Base-by-base conservation (phyloP, 805 yeast genomes). In the Ogataea pignaliae region DNA sequence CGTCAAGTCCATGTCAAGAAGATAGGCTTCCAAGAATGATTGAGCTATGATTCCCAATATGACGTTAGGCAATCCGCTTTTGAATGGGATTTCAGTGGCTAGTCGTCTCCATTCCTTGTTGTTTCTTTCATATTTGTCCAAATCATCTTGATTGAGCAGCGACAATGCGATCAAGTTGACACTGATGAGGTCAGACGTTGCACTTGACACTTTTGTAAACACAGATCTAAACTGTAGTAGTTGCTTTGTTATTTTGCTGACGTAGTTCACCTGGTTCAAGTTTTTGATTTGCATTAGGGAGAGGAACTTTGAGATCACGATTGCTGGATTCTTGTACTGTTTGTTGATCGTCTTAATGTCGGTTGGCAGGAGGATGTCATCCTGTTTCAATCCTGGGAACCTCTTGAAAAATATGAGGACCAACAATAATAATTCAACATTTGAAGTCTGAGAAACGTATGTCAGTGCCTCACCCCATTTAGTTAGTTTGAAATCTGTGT, bases 241-340 rank as follows among this genome's bases (percentile, higher is more conserved):
- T 33, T 78, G 74, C 51, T 83, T 76, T 14, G 88, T 85, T 30
- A 88, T 70, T 12, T 88, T 89, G 2, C 90, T 90, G 37, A 75
- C 74, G 64, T 78, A 82, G 40, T 75, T 77, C 34, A 69, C 69
- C 26, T 78, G 78, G 55, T 66, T 70, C 37, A 68, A 52, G 29
- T 82, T 81, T 4, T 72, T 68, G 3, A 73, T 56, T 15, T 71
- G 64, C 33, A 78, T 64, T 5, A 79, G 60, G 3, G 75, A 61
- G 13, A 77, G 65, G 10, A 81, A 60, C 49, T 84, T 73, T 8
- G 79, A 62, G 16, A 79, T 61, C 37, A 80, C 54, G 18, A 66
- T 56, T 13, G 73, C 66, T 10, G 68, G 60, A 28, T 60, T 49
- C 36, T 47, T 53, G 37, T 63, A 63, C 7, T 77, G 68, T 29